Evolutionary conservation across 2,329 filamentous ascomycete genomes (phyloP).

Genomic region (Diaporthe destruens): DNA sequence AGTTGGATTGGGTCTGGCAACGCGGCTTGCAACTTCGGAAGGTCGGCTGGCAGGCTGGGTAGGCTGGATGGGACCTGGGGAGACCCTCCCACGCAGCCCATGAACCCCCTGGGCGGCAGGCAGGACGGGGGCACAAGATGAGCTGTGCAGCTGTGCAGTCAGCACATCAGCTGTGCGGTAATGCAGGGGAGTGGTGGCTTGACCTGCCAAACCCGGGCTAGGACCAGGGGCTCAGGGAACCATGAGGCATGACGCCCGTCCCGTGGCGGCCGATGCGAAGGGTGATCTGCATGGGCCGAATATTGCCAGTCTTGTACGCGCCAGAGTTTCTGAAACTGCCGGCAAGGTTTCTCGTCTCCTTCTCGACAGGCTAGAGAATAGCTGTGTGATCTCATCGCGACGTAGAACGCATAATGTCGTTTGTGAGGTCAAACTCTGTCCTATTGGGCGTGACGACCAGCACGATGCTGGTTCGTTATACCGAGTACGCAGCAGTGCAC

Average conservation of each 20-base stretch:
- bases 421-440: conserved; percentile 6
- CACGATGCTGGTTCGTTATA: not conserved
- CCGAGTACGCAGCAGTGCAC: not conserved
- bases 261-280: conserved; percentile 13
- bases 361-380: not conserved
- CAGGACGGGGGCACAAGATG: too few species aligned
- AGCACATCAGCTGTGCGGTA: conserved; percentile 13
- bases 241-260: conserved; percentile 15
- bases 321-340: conserved; percentile 31
- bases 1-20: conserved; percentile 8
- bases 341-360: conserved; percentile 3
- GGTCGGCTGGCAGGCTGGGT: not conserved
- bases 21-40: conserved; percentile 23
- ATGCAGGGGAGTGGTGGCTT: conserved; percentile 12
- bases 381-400: conserved; percentile 17
- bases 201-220: not conserved
- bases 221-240: conserved; percentile 24
- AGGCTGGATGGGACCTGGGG: too few species aligned
- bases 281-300: conserved; percentile 20
- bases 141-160: not conserved
- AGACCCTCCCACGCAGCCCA: too few species aligned
- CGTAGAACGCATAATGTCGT: not conserved
- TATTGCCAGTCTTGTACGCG: not conserved
- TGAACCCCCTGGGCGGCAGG: too few species aligned
- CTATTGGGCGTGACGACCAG: not conserved